phyloP scores from a whole-genome alignment of 2,329 filamentous ascomycete species.

The Colletotrichum neosansevieriae region DNA sequence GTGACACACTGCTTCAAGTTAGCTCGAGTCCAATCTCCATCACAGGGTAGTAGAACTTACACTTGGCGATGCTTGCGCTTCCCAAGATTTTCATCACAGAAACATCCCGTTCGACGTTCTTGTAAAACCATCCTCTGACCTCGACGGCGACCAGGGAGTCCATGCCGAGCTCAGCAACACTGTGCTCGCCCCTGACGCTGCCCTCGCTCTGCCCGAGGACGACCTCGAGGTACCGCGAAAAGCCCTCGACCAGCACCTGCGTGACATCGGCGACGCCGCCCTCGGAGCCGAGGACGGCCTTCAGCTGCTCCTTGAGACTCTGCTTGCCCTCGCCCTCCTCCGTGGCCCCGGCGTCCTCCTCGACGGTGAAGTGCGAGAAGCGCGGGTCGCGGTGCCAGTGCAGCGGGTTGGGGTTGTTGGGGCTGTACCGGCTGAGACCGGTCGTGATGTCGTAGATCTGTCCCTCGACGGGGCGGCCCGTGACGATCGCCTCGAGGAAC shows the following conservation, averaged over 20 bases:
- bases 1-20: constrained; percentile 25
- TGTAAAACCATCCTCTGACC: constrained; percentile 62
- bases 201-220: constrained; percentile 43
- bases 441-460: constrained; percentile 43
- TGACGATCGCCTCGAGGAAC: constrained; percentile 48
- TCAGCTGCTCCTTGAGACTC: constrained; percentile 48
- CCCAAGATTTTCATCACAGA: constrained; percentile 60
- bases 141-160: constrained; percentile 48
- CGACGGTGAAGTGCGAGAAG: constrained; percentile 54
- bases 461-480: constrained; percentile 44
- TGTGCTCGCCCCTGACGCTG: constrained; percentile 47
- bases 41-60: constrained; percentile 24
- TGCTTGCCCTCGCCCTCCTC: constrained; percentile 32
- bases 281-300: constrained; percentile 35
- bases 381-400: constrained; percentile 59
- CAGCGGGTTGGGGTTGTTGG: constrained; percentile 47
- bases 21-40: background rate
- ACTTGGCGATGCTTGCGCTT: constrained; percentile 44
- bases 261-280: constrained; percentile 42
- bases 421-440: constrained; percentile 51
- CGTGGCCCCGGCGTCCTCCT: constrained; percentile 30
- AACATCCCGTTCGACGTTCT: constrained; percentile 57
- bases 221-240: constrained; percentile 44
- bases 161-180: constrained; percentile 49
- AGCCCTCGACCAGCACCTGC: constrained; percentile 44